Evolutionary conservation across 805 yeast species (phyloP).

Genomic region (Pichia californica): DNA sequence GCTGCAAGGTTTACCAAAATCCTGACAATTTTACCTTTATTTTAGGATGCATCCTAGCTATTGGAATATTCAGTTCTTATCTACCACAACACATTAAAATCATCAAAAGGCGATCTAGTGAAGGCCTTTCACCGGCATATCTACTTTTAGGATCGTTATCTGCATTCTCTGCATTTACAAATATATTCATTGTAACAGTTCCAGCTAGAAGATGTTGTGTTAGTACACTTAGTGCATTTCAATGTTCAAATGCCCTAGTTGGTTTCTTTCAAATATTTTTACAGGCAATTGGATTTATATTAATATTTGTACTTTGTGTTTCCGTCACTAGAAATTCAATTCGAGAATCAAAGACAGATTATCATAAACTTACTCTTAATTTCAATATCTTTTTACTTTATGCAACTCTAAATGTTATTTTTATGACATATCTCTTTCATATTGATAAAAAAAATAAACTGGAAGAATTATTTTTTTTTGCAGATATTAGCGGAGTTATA

Average conservation of each 20-base stretch:
- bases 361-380: slow-evolving; percentile 33
- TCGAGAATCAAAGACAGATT: slow-evolving; percentile 42
- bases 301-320: slow-evolving; percentile 52
- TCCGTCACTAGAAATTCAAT: slow-evolving; percentile 38
- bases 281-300: slow-evolving; percentile 53
- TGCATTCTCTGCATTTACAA: slow-evolving; percentile 60
- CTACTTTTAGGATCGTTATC: slow-evolving; percentile 65
- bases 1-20: slow-evolving; percentile 39
- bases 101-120: slow-evolving; percentile 52
- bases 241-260: slow-evolving; percentile 60
- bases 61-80: slow-evolving; percentile 67
- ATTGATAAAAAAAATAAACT: slow-evolving; percentile 3
- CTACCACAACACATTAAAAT: slow-evolving; percentile 69
- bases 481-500: slow-evolving; percentile 56
- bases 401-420: slow-evolving; percentile 28
- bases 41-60: slow-evolving; percentile 46
- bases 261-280: slow-evolving; percentile 61
- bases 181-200: slow-evolving; percentile 54
- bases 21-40: slow-evolving; percentile 45
- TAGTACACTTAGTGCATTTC: slow-evolving; percentile 36
- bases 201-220: slow-evolving; percentile 60
- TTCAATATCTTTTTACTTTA: slow-evolving; percentile 37
- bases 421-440: slow-evolving; percentile 11
- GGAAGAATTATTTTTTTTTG: slow-evolving; percentile 31
- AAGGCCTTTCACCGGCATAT: slow-evolving; percentile 72